phyloP scores from a whole-genome alignment of 208 protist species.

The Leishmania turanica region DNA sequence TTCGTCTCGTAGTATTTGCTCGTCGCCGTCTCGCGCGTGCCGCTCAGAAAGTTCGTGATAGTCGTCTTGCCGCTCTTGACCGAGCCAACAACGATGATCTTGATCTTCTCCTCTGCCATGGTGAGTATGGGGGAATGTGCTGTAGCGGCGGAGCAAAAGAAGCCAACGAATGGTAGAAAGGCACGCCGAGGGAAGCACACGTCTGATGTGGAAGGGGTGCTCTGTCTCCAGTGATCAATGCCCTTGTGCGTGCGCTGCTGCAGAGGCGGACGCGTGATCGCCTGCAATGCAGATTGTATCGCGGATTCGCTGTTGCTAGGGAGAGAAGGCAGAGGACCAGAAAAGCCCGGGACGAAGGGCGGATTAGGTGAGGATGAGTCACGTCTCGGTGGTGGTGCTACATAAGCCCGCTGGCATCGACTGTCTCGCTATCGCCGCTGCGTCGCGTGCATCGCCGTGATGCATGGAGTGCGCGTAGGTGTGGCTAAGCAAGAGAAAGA shows the following conservation, averaged over 20 bases:
- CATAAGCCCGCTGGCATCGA: not conserved
- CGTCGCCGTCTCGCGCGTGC: conserved; percentile 76
- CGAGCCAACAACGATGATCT: conserved; percentile 85
- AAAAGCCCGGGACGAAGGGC: not conserved
- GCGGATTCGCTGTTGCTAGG: not conserved
- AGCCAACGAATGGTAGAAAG: not conserved
- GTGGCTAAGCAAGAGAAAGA: not conserved
- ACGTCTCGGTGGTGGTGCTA: not conserved
- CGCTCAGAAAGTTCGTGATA: conserved; percentile 83
- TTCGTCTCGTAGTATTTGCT: conserved; percentile 86
- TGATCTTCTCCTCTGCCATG: conserved; percentile 75
- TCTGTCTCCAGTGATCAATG: not conserved
- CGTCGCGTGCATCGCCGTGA: not conserved
- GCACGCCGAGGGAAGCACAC: not conserved
- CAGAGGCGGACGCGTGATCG: not conserved
- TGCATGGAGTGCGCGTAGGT: not conserved
- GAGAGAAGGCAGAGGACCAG: not conserved
- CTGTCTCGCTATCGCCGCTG: not conserved
- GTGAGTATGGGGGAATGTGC: not conserved
- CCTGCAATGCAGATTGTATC: not conserved
- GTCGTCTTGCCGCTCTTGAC: conserved; percentile 85
- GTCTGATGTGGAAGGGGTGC: not conserved
- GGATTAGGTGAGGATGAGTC: not conserved
- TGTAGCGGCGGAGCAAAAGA: not conserved
- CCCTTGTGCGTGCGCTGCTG: not conserved